A percentile compares a stretch with the other conserved stretches of the same genome.
Evolutionary conservation across 1,284 basidiomycete species (phyloP).

Genomic region (Apiotrichum akiyoshidainum): DNA sequence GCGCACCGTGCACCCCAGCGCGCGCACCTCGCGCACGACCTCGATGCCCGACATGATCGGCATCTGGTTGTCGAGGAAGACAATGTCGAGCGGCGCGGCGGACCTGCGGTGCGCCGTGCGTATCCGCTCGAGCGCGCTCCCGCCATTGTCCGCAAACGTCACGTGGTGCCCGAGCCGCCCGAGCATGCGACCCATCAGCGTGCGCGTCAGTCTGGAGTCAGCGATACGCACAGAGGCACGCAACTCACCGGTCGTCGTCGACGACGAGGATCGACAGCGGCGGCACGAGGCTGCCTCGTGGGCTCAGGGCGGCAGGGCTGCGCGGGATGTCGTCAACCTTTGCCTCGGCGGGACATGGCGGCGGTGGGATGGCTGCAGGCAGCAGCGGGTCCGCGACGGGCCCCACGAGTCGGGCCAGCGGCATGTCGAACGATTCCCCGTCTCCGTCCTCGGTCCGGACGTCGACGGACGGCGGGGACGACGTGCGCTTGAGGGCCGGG

Average conservation of each 20-base stretch:
- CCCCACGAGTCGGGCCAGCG: too few species aligned
- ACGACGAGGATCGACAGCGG: conserved; percentile 40
- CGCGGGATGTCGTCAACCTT: too few species aligned
- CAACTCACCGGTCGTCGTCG: conserved; percentile 11
- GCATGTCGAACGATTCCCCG: too few species aligned
- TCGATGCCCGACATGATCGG: conserved; percentile 75
- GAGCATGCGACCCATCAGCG: conserved; percentile 76
- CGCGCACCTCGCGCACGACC: conserved; percentile 63
- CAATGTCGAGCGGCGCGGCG: conserved; percentile 7
- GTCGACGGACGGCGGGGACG: too few species aligned
- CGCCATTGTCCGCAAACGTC: conserved; percentile 80
- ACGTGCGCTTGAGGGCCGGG: neutral
- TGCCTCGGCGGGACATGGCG: too few species aligned
- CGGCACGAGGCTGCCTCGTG: conserved; percentile 33
- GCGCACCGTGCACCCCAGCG: conserved; percentile 65
- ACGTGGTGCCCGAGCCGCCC: conserved; percentile 73
- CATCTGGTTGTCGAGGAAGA: conserved; percentile 44
- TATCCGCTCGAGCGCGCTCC: conserved; percentile 72
- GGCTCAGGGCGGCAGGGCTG: conserved; percentile 26
- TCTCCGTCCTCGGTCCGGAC: too few species aligned
- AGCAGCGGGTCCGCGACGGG: too few species aligned
- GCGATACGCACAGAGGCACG: too few species aligned
- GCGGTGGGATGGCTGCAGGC: too few species aligned
- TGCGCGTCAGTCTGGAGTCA: conserved; percentile 60
- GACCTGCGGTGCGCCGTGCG: conserved; percentile 11